phyloP scores from a whole-genome alignment of 352 stramenopile genomes.

The Pythium periplocum region DNA sequence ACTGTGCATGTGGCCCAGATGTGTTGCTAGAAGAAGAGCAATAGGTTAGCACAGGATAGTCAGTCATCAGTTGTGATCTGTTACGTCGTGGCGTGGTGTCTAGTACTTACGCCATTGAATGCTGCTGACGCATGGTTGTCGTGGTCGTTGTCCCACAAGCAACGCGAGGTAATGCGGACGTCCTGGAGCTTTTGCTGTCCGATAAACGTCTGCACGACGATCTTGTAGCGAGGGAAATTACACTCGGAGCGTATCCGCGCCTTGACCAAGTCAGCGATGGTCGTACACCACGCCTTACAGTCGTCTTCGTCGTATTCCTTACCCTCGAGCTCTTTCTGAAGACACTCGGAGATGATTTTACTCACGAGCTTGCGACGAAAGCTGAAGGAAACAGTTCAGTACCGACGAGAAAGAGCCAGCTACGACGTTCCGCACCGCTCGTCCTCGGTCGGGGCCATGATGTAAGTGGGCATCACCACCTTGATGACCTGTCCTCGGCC shows the following conservation, averaged over 20 bases:
- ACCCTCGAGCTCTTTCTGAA: constrained; percentile 58
- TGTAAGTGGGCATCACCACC: constrained; percentile 78
- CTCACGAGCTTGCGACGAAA: constrained; percentile 74
- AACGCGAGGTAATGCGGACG: constrained; percentile 89
- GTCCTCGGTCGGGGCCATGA: constrained; percentile 78
- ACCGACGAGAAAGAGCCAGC: no score
- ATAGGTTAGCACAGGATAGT: background rate
- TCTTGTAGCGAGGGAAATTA: constrained; percentile 88
- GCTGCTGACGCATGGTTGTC: constrained; percentile 91
- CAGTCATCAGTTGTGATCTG: no score
- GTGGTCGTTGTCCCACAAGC: constrained; percentile 90
- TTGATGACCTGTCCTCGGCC: constrained; percentile 67
- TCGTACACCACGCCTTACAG: constrained; percentile 54
- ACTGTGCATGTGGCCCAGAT: constrained; percentile 88
- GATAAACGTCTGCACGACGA: constrained; percentile 93
- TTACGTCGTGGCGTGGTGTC: background rate
- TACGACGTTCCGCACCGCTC: constrained; percentile 31
- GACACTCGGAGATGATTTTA: constrained; percentile 65
- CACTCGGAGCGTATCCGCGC: constrained; percentile 55
- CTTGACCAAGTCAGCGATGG: constrained; percentile 65
- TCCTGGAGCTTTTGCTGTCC: constrained; percentile 92
- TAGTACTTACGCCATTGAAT: constrained; percentile 76
- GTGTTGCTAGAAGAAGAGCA: constrained; percentile 42
- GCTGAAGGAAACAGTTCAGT: constrained; percentile 11
- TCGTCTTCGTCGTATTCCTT: constrained; percentile 78